Evolutionary conservation across 163 green algal genomes (phyloP).

Genomic region (Volvox carteri): DNA sequence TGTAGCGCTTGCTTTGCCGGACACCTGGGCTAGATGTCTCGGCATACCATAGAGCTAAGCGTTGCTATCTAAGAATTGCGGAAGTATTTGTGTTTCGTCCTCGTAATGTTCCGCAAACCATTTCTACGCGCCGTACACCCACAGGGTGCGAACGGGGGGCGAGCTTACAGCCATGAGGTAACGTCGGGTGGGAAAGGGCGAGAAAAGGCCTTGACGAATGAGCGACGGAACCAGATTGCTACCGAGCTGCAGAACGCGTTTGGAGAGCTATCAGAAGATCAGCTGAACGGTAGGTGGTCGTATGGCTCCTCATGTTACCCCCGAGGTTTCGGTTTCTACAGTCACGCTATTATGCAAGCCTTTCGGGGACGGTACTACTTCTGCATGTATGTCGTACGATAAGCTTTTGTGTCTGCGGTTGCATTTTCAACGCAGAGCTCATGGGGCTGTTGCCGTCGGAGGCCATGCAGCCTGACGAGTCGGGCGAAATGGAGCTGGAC

Average conservation of each 20-base stretch:
- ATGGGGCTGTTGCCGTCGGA: conserved; percentile 45
- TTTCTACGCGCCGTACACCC: background rate
- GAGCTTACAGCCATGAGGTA: conserved; percentile 54
- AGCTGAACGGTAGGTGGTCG: conserved; percentile 39
- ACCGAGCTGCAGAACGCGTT: conserved; percentile 51
- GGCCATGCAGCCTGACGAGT: conserved; percentile 55
- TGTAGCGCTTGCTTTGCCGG: no score
- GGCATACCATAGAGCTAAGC: no score
- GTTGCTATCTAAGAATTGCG: no score
- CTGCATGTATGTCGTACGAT: no score
- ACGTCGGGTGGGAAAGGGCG: conserved; percentile 49
- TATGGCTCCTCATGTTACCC: no score
- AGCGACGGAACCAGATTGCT: conserved; percentile 50
- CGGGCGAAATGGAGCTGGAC: conserved; percentile 55
- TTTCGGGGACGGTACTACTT: no score
- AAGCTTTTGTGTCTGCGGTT: no score
- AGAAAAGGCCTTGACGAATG: conserved; percentile 35
- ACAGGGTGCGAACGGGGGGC: conserved; percentile 40
- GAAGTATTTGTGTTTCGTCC: no score
- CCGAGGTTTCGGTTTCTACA: no score
- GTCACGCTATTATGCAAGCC: no score
- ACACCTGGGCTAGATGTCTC: no score
- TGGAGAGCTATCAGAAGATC: conserved; percentile 36
- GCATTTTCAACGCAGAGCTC: conserved; percentile 31
- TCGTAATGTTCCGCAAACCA: no score